Evolutionary conservation across 371 early-diverging fungal species (phyloP), one percentile per base, ranked within the genome.

Genomic region (Haplosporangium sp.): DNA sequence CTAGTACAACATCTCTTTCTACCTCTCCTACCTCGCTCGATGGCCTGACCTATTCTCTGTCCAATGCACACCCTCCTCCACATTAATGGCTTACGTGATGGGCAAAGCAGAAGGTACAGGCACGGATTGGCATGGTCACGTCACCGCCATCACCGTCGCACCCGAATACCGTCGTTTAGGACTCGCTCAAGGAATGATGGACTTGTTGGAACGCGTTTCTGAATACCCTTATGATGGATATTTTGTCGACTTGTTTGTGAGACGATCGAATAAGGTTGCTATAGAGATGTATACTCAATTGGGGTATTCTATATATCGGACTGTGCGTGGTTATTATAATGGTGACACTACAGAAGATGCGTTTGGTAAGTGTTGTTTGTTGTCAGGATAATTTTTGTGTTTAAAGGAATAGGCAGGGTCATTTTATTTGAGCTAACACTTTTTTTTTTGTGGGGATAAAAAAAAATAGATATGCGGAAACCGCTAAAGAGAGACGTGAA

Each of bases 201-300:
- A 90, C 34, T 78, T 96, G 6, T 85, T 99, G 47, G 99, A 99
- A 78, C 88, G 91, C n/a, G 96, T 97, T 2, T 96, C 96, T 15
- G 97, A 96, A 61, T 92, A 95, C 63, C 90, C 92, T 34, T 94
- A 98, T 77, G 87, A 96, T 82, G 94, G 96, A 20, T 96, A 96
- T 84, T 99, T 99, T 89, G 96, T 97, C 9, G 99, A 99, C 87
- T 86, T 99, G 50, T 99, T 98, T 86, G 99, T 99, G 3, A 88
- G 99, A 34, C 87, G 86, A n/a, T 95, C 96, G 17, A 99, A 99
- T 84, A 83, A 87, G 27, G 93, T 94, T n/a, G 99, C 99, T 0
- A 93, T 99, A 34, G 85, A 86, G 42, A 98, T 99, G 96, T 99
- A 99, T 82, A 92, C 94, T 63, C 92, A 90, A 74, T 89, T 98